These are phyloP conservation scores for Neckera pumila DNA, from an alignment of 225 moss, liverwort and hornwort genomes.

Conservation along the genomic window DNA sequence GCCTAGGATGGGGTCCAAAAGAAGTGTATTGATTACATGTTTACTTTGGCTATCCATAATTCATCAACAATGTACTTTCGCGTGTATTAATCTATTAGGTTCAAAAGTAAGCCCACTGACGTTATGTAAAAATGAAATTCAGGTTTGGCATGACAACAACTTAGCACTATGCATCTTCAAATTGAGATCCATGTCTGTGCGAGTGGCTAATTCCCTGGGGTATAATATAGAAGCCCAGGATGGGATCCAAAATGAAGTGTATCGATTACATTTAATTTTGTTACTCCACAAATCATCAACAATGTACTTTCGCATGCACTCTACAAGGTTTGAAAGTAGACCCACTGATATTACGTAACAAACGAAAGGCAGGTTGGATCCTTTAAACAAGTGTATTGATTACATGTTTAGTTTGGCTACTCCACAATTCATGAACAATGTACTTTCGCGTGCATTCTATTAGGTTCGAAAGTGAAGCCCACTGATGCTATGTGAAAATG, in stretches of 20 bases:
- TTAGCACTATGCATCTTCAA: neutral
- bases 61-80: neutral
- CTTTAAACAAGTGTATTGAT: neutral
- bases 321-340: neutral
- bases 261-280: no score
- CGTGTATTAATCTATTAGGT: neutral
- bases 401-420: neutral
- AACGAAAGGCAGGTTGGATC: neutral
- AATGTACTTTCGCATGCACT: neutral
- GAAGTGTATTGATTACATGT: neutral
- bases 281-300: neutral
- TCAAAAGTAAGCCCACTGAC: neutral
- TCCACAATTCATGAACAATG: neutral
- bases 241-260: neutral
- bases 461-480: neutral
- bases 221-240: neutral
- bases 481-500: neutral
- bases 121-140: neutral
- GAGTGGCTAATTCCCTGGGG: neutral
- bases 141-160: neutral
- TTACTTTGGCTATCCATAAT: neutral
- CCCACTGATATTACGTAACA: neutral
- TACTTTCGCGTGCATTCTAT: neutral
- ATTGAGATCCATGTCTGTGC: neutral
- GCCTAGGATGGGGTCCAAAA: neutral